Base-by-base conservation (phyloP, 139 green algal species). In the Helicosporidium sp. region DNA sequence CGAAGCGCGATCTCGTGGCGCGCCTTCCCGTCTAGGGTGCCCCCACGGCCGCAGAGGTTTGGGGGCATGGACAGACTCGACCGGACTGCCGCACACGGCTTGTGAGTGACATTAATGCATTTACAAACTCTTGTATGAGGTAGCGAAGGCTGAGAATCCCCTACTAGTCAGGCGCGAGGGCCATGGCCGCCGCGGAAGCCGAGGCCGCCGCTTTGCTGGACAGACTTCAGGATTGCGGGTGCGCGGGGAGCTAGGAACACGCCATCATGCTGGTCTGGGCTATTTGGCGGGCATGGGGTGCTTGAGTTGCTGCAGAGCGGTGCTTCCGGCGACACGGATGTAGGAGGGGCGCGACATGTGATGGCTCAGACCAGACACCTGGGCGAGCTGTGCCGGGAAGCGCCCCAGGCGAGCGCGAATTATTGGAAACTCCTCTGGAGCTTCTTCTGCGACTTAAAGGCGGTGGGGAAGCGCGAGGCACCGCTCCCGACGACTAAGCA, bases 181-280 rank as follows among this genome's bases (percentile, higher is more conserved):
- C 27, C 16, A 48, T 47, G 43, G 28, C 20, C 1, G 46, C 28
- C 22, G 3, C 17, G 7, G 46, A 48, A 2, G 46, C 26, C 7
- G 19, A 41, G 5, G 58, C 49, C 18, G 58, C 20, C 15, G 41
- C 60, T 19, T 22, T 65, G 13, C 18, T 58, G 26, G 49, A 65
- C 15, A 26, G 43, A 16, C 20, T 65, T 19, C 6, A 20, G 5
- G 58, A 59, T 39, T 58, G 52, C 46, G 43, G 52, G 42, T 48
- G 10, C 26, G 26, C 24, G 24, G 33, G 23, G 29, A 44, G 18
- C 31, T 0, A 10, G 47, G 20, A 41, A 13, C 10, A 37, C 31
- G 31, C 10, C 31, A 10, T 1, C 31, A 1, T 10, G 31, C 31
- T 37, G 31, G 10, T 37, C n/a, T n/a, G n/a, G n/a, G n/a, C n/a